A percentile compares a stretch with the other conserved stretches of the same genome.
Conservation (phyloP, 2,329 filamentous ascomycete genomes). For the Fonsecaea pedrosoi region DNA sequence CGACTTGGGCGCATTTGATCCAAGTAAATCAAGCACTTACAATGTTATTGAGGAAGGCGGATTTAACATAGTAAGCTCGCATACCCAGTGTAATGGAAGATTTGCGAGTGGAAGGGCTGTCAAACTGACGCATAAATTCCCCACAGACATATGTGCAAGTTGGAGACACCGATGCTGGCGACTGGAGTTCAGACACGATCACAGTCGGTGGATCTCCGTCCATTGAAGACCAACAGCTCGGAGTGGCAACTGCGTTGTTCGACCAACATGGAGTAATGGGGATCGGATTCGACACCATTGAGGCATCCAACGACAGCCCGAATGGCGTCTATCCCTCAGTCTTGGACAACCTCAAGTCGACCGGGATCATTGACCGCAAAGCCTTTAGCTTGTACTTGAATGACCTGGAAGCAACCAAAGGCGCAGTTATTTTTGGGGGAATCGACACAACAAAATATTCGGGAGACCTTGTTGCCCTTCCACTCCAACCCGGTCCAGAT, state of each 20-base stretch:
- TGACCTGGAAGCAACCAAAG: slow-evolving; percentile 29
- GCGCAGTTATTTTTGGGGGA: slow-evolving; percentile 74
- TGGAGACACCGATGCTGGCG: slow-evolving; percentile 35
- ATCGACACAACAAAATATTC: slow-evolving; percentile 70
- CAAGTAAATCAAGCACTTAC: slow-evolving; percentile 28
- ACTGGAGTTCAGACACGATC: slow-evolving; percentile 34
- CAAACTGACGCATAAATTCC: background rate
- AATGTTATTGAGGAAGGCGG: slow-evolving; percentile 28
- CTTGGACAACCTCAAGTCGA: slow-evolving; percentile 33
- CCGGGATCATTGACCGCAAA: slow-evolving; percentile 31
- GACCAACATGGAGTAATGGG: slow-evolving; percentile 37
- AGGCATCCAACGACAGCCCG: slow-evolving; percentile 23
- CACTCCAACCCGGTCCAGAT: slow-evolving; percentile 44
- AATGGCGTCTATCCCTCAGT: slow-evolving; percentile 29
- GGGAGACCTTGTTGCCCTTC: slow-evolving; percentile 69
- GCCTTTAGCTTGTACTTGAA: slow-evolving; percentile 39
- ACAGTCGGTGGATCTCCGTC: slow-evolving; percentile 29
- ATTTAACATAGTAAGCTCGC: slow-evolving; percentile 35
- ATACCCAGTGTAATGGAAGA: background rate
- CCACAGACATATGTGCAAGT: slow-evolving; percentile 31
- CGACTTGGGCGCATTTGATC: slow-evolving; percentile 30
- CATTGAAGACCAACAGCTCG: slow-evolving; percentile 33
- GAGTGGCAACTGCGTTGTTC: slow-evolving; percentile 27
- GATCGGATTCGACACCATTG: slow-evolving; percentile 32
- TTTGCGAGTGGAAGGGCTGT: background rate